phyloP scores from a whole-genome alignment of 331 rosid species.

The Phaseolus coccineus region DNA sequence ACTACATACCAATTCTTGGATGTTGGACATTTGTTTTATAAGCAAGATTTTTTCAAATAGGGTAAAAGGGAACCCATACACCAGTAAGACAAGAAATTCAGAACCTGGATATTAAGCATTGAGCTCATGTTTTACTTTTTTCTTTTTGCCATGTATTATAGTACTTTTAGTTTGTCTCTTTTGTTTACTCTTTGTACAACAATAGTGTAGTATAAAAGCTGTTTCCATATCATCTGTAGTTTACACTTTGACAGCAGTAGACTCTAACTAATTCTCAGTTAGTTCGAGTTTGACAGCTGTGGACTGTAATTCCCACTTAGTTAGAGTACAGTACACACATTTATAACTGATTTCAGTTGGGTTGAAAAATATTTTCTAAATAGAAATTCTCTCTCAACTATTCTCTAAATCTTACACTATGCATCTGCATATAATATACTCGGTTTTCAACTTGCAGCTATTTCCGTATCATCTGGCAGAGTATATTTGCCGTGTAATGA shows the following conservation, averaged over 20 bases:
- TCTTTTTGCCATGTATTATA: neutral
- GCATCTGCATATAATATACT: conserved; percentile 39
- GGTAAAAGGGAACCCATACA: neutral
- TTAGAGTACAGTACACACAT: no score
- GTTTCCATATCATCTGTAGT: no score
- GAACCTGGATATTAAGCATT: conserved; percentile 4
- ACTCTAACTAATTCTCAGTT: no score
- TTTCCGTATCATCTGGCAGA: conserved; percentile 97
- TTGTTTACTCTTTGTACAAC: no score
- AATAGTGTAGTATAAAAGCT: no score
- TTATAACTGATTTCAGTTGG: neutral
- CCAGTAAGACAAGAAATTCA: neutral
- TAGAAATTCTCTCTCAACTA: neutral
- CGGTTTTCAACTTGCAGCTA: conserved; percentile 67
- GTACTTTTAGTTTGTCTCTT: no score
- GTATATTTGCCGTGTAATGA: conserved; percentile 94
- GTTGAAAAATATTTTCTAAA: neutral
- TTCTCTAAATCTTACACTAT: neutral
- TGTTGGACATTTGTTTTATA: neutral
- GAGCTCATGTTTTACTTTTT: conserved; percentile 21
- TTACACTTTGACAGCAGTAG: no score
- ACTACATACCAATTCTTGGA: conserved; percentile 8
- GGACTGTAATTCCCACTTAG: no score
- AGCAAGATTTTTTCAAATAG: neutral
- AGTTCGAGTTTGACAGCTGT: no score